Percentiles rank a stretch among this genome's conserved stretches.
These are phyloP conservation scores for Lonicera japonica DNA, from an alignment of 129 eudicot species.

Conservation along the genomic window DNA sequence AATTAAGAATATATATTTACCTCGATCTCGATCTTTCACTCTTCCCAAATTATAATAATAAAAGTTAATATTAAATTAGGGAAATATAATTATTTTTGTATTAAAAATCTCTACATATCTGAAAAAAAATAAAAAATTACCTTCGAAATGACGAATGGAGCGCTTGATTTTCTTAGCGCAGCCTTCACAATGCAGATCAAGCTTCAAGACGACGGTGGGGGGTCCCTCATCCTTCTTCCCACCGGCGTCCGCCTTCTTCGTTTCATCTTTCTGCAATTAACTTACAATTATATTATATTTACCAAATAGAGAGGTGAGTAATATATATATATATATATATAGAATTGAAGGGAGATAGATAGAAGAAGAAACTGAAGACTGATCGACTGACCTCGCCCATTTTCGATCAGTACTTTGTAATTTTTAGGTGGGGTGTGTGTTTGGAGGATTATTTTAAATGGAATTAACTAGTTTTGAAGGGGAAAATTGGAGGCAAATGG, in stretches of 20 bases:
- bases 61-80: too few species aligned
- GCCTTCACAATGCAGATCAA: constrained; percentile 92
- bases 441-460: not conserved
- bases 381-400: constrained; percentile 79
- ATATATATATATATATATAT: not conserved
- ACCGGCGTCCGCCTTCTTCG: constrained; percentile 36
- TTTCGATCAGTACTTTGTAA: not conserved
- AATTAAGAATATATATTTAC: too few species aligned
- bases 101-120: too few species aligned
- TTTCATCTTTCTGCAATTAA: constrained; percentile 39
- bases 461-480: constrained; percentile 9
- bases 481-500: constrained; percentile 31
- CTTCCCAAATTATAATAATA: too few species aligned
- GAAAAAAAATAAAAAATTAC: too few species aligned
- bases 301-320: too few species aligned
- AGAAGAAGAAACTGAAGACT: constrained; percentile 16
- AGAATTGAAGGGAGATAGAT: not conserved
- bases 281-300: too few species aligned
- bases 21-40: too few species aligned
- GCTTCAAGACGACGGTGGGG: constrained; percentile 48
- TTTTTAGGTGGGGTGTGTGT: not conserved
- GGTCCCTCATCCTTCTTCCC: constrained; percentile 29
- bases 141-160: constrained; percentile 48
- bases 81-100: too few species aligned
- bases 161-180: constrained; percentile 82